Conservation (phyloP, 495 filamentous ascomycete genomes). For the Aspergillus hancockii region DNA sequence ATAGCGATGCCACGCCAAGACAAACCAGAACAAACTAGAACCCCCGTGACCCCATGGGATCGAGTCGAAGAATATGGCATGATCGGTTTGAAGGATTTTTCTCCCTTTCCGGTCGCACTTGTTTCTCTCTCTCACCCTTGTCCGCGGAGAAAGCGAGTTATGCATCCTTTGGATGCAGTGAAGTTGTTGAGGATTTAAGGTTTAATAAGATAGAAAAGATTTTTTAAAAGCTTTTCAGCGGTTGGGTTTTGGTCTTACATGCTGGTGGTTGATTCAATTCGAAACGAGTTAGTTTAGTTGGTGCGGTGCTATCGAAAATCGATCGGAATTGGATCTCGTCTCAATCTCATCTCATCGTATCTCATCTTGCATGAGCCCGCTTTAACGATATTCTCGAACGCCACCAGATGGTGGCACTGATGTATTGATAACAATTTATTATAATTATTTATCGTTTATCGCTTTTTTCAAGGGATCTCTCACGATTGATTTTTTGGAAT, state of each 20-base stretch:
- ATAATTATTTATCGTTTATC: background rate
- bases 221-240: too few relatives aligned
- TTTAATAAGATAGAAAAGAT: too few relatives aligned
- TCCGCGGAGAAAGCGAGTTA: too few relatives aligned
- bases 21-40: background rate
- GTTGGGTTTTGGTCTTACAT: too few relatives aligned
- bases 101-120: background rate
- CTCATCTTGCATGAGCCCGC: conserved; percentile 19
- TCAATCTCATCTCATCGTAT: conserved; percentile 21
- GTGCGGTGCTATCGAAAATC: background rate
- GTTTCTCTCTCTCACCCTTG: background rate
- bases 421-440: background rate
- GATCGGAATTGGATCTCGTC: conserved; percentile 20
- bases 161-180: too few relatives aligned
- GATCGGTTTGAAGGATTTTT: background rate
- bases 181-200: too few relatives aligned
- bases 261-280: background rate
- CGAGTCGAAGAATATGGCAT: background rate
- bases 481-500: background rate
- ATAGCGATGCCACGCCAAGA: background rate
- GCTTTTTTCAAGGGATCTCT: background rate
- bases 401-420: background rate
- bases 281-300: background rate
- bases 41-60: background rate
- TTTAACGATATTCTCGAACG: conserved; percentile 1